These are phyloP conservation scores for Yamadazyma olivae DNA, from an alignment of 805 yeast genomes.

Conservation along the genomic window DNA sequence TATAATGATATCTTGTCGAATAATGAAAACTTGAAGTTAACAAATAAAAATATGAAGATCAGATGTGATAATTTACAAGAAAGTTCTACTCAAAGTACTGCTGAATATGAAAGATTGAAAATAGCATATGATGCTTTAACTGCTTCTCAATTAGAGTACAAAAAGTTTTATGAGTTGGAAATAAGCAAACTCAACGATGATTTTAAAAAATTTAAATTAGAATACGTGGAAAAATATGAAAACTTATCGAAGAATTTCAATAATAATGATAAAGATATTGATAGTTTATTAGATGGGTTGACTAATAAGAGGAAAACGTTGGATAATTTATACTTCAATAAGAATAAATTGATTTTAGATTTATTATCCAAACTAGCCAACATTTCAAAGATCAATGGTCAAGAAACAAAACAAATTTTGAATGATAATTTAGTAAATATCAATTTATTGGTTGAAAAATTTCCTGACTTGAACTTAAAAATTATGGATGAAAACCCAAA, in stretches of 20 bases:
- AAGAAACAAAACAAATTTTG: constrained; percentile 42
- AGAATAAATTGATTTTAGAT: constrained; percentile 42
- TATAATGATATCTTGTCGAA: constrained; percentile 44
- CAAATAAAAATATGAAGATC: constrained; percentile 47
- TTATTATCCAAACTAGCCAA: constrained; percentile 42
- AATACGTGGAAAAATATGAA: constrained; percentile 30
- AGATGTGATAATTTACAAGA: constrained; percentile 48
- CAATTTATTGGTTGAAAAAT: constrained; percentile 31
- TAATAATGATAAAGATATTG: constrained; percentile 48
- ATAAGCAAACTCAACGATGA: constrained; percentile 33
- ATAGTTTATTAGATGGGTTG: constrained; percentile 47
- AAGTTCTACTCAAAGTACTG: constrained; percentile 38
- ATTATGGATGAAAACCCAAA: constrained; percentile 13
- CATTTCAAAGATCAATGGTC: constrained; percentile 47
- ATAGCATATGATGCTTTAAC: constrained; percentile 57
- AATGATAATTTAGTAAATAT: constrained; percentile 47
- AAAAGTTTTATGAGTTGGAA: constrained; percentile 45
- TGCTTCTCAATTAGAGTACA: constrained; percentile 50
- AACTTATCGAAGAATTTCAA: constrained; percentile 35
- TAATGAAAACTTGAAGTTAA: constrained; percentile 48
- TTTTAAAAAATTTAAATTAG: constrained; percentile 35
- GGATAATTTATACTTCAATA: constrained; percentile 47
- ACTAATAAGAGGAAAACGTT: constrained; percentile 45
- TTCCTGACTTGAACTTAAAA: constrained; percentile 33
- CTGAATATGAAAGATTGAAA: constrained; percentile 56